Evolutionary conservation across 2,329 filamentous ascomycete genomes (phyloP).

Genomic region (Paecilomyces formosus): DNA sequence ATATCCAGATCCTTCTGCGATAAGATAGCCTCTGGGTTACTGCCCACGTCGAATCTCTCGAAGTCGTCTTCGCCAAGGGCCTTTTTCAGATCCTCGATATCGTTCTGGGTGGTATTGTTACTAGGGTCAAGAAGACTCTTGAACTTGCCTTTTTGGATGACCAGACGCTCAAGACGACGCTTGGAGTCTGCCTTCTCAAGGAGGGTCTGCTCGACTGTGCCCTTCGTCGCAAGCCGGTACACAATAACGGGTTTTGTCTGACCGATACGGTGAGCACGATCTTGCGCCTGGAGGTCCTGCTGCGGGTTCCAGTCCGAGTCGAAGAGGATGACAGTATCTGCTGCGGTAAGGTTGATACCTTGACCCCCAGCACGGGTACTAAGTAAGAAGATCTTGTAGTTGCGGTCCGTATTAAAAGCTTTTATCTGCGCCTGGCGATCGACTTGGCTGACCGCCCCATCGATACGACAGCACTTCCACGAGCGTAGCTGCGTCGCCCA

Average conservation of each 20-base stretch:
- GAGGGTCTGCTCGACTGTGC: slow-evolving; percentile 82
- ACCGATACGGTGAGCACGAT: slow-evolving; percentile 89
- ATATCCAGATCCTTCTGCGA: slow-evolving; percentile 69
- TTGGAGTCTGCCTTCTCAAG: slow-evolving; percentile 87
- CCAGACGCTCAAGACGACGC: slow-evolving; percentile 81
- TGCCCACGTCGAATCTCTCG: slow-evolving; percentile 51
- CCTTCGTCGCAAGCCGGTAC: slow-evolving; percentile 86
- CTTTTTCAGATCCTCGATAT: slow-evolving; percentile 56
- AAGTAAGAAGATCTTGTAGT: slow-evolving; percentile 72
- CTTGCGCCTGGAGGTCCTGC: slow-evolving; percentile 92
- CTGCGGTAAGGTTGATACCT: slow-evolving; percentile 86
- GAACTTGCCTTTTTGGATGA: slow-evolving; percentile 90
- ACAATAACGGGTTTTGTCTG: slow-evolving; percentile 88
- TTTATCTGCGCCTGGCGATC: slow-evolving; percentile 64
- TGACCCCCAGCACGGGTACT: slow-evolving; percentile 89
- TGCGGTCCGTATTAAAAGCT: slow-evolving; percentile 60
- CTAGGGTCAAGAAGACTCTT: slow-evolving; percentile 56
- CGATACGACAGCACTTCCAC: slow-evolving; percentile 84
- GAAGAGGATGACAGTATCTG: slow-evolving; percentile 88
- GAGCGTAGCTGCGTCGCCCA: slow-evolving; percentile 71
- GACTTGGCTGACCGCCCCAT: slow-evolving; percentile 73
- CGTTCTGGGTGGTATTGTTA: slow-evolving; percentile 31
- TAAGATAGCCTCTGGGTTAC: slow-evolving; percentile 57
- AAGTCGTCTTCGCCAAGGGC: slow-evolving; percentile 68
- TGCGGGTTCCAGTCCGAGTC: slow-evolving; percentile 94